Conservation (phyloP, 1,284 basidiomycete genomes). For the Volvariella volvacea region DNA sequence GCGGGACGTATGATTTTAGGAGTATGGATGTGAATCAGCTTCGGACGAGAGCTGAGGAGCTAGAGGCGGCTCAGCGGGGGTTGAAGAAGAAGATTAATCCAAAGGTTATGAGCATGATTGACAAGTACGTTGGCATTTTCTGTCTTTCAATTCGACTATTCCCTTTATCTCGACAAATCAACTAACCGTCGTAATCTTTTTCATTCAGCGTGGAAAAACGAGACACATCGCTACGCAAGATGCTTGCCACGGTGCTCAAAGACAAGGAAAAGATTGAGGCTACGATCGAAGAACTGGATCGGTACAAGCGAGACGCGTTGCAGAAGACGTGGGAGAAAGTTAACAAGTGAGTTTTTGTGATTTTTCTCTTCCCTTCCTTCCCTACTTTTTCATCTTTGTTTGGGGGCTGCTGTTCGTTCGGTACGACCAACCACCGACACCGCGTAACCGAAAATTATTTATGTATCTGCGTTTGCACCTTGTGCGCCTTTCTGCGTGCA, state of each 20-base stretch:
- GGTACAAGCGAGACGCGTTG: constrained; percentile 91
- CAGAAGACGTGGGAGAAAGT: constrained; percentile 97
- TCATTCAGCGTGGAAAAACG: constrained; percentile 85
- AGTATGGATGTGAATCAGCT: constrained; percentile 65
- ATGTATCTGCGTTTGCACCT: no score
- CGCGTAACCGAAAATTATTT: no score
- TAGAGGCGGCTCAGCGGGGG: constrained; percentile 77
- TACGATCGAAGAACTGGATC: constrained; percentile 90
- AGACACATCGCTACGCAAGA: constrained; percentile 82
- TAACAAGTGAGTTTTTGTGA: constrained; percentile 55
- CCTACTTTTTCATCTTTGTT: constrained; percentile 4
- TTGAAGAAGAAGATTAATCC: constrained; percentile 96
- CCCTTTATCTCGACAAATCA: no score
- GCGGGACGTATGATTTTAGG: constrained; percentile 81
- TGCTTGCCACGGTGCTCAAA: constrained; percentile 83
- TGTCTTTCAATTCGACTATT: background rate
- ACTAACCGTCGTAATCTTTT: constrained; percentile 1
- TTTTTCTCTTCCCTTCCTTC: no score
- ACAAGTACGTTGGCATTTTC: constrained; percentile 54
- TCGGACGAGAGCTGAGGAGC: constrained; percentile 64
- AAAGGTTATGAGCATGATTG: constrained; percentile 95
- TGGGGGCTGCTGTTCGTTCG: background rate
- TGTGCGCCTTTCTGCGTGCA: no score
- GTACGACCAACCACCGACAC: background rate
- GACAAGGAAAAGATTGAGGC: constrained; percentile 97